Evolutionary conservation across 2,329 filamentous ascomycete genomes (phyloP).

Genomic region (Nannizziopsis arthrosporioides): DNA sequence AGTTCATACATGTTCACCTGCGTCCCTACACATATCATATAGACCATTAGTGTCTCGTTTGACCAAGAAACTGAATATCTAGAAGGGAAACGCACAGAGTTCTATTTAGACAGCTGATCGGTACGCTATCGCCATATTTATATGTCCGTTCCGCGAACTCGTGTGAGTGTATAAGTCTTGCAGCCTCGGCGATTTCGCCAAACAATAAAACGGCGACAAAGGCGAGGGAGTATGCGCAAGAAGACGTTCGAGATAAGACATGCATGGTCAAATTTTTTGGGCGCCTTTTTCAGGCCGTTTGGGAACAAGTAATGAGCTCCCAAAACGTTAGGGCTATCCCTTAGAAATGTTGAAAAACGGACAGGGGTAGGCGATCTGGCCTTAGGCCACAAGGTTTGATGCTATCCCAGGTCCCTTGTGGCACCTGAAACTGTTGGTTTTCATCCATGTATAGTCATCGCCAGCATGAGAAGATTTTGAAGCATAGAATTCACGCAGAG

Average conservation of each 20-base stretch:
- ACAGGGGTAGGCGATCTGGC: neutral
- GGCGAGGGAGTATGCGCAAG: neutral
- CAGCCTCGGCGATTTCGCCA: slow-evolving; percentile 1
- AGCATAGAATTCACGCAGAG: too few relatives aligned
- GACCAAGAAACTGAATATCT: neutral
- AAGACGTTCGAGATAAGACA: neutral
- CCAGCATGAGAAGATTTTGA: too few relatives aligned
- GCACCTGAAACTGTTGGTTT: too few relatives aligned
- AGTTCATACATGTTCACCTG: slow-evolving; percentile 56
- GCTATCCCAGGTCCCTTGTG: too few relatives aligned
- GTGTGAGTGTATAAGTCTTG: slow-evolving; percentile 8
- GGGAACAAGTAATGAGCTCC: neutral
- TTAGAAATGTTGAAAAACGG: neutral
- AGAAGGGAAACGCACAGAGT: slow-evolving; percentile 34
- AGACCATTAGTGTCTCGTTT: neutral
- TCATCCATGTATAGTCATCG: too few relatives aligned
- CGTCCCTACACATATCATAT: slow-evolving; percentile 43
- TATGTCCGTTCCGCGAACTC: slow-evolving; percentile 26
- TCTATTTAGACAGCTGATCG: slow-evolving; percentile 42
- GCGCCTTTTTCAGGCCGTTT: neutral
- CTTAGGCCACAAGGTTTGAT: too few relatives aligned
- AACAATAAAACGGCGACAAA: slow-evolving; percentile 4
- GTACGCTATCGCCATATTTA: slow-evolving; percentile 39
- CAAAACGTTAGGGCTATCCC: neutral
- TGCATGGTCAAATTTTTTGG: neutral